Evolutionary conservation across 768 basidiomycete species (phyloP).

Genomic region (Rhizopogon vulgaris): DNA sequence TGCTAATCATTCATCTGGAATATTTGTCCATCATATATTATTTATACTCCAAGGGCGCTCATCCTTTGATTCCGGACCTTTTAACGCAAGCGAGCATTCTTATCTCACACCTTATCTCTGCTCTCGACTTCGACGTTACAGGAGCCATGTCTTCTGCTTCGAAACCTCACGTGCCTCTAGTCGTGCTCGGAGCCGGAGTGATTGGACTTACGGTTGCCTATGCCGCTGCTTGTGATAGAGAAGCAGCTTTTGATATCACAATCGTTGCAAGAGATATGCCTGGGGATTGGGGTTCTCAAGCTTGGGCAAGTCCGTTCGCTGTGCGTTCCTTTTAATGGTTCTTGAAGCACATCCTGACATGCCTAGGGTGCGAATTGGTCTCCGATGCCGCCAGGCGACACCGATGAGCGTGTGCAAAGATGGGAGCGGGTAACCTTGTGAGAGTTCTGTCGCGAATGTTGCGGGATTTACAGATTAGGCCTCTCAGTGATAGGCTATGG

Average conservation of each 20-base stretch:
- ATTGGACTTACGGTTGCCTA: constrained; percentile 34
- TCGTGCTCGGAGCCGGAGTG: constrained; percentile 34
- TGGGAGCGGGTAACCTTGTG: constrained; percentile 41
- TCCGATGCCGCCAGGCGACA: constrained; percentile 31
- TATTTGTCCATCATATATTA: not conserved
- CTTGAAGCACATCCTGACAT: not conserved
- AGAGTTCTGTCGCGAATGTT: constrained; percentile 7
- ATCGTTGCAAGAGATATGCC: constrained; percentile 34
- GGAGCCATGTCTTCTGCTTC: constrained; percentile 10
- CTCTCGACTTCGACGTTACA: not conserved
- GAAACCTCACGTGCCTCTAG: constrained; percentile 10
- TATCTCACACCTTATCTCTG: not conserved
- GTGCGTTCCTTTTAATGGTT: constrained; percentile 19
- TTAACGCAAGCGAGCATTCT: not conserved
- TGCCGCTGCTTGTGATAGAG: constrained; percentile 18
- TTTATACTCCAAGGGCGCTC: not conserved
- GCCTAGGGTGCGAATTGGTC: constrained; percentile 43
- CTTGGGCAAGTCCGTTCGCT: constrained; percentile 47
- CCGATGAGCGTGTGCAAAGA: constrained; percentile 25
- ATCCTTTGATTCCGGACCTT: not conserved
- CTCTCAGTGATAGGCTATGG: constrained; percentile 40
- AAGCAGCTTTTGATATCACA: constrained; percentile 15
- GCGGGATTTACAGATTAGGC: not conserved
- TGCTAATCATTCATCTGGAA: too few relatives aligned
- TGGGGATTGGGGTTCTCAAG: constrained; percentile 33